phyloP scores from a whole-genome alignment of 2,329 filamentous ascomycete genomes.

The Leptographium lundbergii region DNA sequence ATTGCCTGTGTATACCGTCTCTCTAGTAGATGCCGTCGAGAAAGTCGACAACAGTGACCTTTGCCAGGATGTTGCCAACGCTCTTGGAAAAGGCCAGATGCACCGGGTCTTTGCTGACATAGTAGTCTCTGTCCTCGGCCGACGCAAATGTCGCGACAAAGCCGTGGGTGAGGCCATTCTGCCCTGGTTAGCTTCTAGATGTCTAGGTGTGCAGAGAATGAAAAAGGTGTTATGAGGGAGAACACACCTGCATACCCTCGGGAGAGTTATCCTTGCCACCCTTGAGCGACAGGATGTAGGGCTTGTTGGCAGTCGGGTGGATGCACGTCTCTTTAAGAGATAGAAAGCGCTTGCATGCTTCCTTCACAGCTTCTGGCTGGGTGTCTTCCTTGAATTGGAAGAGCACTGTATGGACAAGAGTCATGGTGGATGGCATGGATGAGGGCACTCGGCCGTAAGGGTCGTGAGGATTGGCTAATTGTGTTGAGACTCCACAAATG shows the following conservation, averaged over 20 bases:
- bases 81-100: conserved; percentile 39
- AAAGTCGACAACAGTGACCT: conserved; percentile 4
- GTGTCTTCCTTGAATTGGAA: conserved; percentile 2
- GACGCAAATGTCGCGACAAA: conserved; percentile 57
- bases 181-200: neutral
- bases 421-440: neutral
- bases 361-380: neutral
- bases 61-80: neutral
- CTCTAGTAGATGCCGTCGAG: conserved; percentile 10
- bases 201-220: neutral
- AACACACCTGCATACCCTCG: conserved; percentile 44
- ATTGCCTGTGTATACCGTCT: neutral
- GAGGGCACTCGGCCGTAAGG: neutral
- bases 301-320: conserved; percentile 43
- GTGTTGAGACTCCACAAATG: neutral
- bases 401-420: conserved; percentile 1
- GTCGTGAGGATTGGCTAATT: neutral
- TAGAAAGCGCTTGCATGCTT: conserved; percentile 25
- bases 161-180: conserved; percentile 54
- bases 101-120: conserved; percentile 49
- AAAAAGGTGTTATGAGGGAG: neutral
- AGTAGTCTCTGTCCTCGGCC: conserved; percentile 54
- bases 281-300: conserved; percentile 45
- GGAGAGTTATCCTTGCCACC: conserved; percentile 51
- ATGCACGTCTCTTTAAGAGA: conserved; percentile 46